Conservation (phyloP, 1,139 yeast genomes). For the Suhomyces bokatorum region DNA sequence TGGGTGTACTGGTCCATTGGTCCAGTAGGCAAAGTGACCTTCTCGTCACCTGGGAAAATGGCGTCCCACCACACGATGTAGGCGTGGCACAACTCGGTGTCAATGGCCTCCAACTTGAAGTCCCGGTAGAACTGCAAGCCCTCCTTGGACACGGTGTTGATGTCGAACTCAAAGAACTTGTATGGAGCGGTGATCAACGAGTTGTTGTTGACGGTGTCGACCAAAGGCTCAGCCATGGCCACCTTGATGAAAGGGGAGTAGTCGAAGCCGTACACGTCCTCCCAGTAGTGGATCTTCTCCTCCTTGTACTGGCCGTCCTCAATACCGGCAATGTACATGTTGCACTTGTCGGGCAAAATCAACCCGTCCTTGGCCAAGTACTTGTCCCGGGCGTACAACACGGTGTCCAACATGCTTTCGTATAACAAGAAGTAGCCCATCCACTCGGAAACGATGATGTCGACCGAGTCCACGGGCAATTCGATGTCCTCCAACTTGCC, state of each 20-base stretch:
- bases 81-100: slow-evolving; percentile 85
- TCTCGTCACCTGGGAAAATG: slow-evolving; percentile 73
- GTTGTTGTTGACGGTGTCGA: slow-evolving; percentile 83
- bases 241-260: slow-evolving; percentile 70
- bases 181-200: slow-evolving; percentile 73
- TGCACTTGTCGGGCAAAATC: slow-evolving; percentile 93
- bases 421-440: slow-evolving; percentile 97
- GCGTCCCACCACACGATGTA: slow-evolving; percentile 94
- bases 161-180: slow-evolving; percentile 77
- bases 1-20: slow-evolving; percentile 82
- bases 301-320: slow-evolving; percentile 94
- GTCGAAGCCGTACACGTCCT: slow-evolving; percentile 95
- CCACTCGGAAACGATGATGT: slow-evolving; percentile 97
- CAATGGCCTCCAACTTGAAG: slow-evolving; percentile 70
- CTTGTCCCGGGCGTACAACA: slow-evolving; percentile 88
- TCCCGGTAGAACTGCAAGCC: slow-evolving; percentile 73
- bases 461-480: slow-evolving; percentile 78
- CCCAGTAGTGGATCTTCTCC: slow-evolving; percentile 94
- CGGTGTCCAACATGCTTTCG: slow-evolving; percentile 98
- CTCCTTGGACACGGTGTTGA: slow-evolving; percentile 82
- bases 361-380: slow-evolving; percentile 86
- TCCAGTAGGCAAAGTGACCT: slow-evolving; percentile 72
- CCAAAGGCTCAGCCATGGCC: slow-evolving; percentile 92
- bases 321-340: slow-evolving; percentile 87
- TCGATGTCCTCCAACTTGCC: slow-evolving; percentile 95